Evolutionary conservation across 306 rosid species (phyloP).

Genomic region (Malus domestica): DNA sequence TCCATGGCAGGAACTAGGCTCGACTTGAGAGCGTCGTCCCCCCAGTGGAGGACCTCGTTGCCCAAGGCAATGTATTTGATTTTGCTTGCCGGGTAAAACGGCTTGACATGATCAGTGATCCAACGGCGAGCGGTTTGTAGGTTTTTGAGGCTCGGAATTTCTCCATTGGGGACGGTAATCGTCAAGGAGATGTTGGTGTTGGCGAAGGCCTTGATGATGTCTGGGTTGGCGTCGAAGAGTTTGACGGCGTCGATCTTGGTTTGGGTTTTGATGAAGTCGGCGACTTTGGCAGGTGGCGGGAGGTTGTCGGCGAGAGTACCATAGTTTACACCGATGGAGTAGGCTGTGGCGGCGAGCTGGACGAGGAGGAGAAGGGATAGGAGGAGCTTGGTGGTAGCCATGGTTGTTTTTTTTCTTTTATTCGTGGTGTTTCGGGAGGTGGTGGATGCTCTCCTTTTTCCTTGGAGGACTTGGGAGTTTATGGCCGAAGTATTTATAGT

Average conservation of each 20-base stretch:
- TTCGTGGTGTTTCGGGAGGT: background rate
- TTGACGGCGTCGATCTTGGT: constrained; percentile 64
- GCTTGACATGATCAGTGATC: constrained; percentile 41
- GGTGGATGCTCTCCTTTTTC: background rate
- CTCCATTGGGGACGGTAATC: constrained; percentile 72
- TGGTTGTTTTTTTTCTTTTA: background rate
- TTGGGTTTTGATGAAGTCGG: constrained; percentile 46
- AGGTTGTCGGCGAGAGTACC: constrained; percentile 81
- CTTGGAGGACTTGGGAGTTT: background rate
- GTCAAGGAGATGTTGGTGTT: constrained; percentile 57
- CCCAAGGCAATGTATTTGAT: constrained; percentile 70
- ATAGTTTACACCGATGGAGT: constrained; percentile 75
- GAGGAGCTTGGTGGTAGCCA: background rate
- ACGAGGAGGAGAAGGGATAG: constrained; percentile 30
- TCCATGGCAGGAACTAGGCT: constrained; percentile 75
- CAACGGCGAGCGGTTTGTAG: constrained; percentile 42
- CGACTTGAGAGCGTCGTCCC: constrained; percentile 28
- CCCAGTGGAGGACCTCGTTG: constrained; percentile 67
- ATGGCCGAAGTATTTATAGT: background rate
- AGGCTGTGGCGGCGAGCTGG: constrained; percentile 28
- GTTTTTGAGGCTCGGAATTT: constrained; percentile 27
- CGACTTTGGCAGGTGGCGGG: constrained; percentile 54
- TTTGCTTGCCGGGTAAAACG: constrained; percentile 51
- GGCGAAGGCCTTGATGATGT: constrained; percentile 75
- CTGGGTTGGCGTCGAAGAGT: constrained; percentile 69